Conservation (phyloP, 2,329 filamentous ascomycete species). For the Colletotrichum neosansevieriae region DNA sequence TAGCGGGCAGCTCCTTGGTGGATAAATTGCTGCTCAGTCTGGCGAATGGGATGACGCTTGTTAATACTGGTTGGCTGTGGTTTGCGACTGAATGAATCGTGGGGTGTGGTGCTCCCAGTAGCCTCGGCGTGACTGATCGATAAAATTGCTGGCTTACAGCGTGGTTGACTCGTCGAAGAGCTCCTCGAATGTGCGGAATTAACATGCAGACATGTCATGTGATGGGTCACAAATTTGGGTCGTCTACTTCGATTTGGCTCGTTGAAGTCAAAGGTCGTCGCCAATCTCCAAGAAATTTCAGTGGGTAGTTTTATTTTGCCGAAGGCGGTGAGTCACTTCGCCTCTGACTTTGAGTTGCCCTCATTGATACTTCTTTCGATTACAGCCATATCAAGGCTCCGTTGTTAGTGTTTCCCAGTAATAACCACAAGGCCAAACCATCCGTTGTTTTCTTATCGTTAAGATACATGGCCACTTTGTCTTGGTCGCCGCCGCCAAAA, state of each 20-base stretch:
- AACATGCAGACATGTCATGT: conserved; percentile 30
- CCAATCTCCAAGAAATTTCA: conserved; percentile 39
- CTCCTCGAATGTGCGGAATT: conserved; percentile 12
- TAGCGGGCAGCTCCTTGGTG: conserved; percentile 20
- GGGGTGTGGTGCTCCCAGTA: neutral
- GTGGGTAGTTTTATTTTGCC: conserved; percentile 40
- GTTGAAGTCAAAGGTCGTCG: conserved; percentile 3
- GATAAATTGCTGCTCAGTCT: conserved; percentile 19
- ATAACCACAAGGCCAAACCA: neutral
- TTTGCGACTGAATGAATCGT: neutral
- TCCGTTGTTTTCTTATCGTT: neutral
- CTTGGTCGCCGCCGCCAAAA: neutral
- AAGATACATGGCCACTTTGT: conserved; percentile 1
- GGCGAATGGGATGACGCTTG: conserved; percentile 7
- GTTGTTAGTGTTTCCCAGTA: neutral
- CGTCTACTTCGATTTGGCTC: conserved; percentile 12
- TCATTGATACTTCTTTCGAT: neutral
- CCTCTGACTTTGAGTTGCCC: neutral
- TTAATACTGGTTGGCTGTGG: neutral
- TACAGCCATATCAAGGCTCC: neutral
- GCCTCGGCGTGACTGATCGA: neutral
- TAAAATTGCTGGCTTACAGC: conserved; percentile 16
- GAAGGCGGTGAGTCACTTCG: conserved; percentile 28
- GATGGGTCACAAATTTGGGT: conserved; percentile 13
- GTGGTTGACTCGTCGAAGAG: conserved; percentile 29